phyloP scores from a whole-genome alignment of 2,329 filamentous ascomycete genomes.

The Colletotrichum tanaceti region DNA sequence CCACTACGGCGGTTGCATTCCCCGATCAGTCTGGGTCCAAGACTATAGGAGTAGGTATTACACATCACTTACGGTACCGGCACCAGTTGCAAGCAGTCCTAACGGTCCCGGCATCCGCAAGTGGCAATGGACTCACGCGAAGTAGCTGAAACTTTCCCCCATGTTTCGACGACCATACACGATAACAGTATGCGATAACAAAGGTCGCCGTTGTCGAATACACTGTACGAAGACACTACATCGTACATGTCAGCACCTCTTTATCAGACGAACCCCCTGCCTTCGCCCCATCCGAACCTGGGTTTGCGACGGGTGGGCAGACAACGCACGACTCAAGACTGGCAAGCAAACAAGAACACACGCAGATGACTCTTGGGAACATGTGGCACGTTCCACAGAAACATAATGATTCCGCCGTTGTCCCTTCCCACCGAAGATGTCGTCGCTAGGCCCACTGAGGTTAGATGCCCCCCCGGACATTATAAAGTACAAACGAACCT shows the following conservation, averaged over 20 bases:
- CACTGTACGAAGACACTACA: neutral
- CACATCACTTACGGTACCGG: neutral
- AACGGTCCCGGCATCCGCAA: neutral
- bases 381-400: constrained; percentile 12
- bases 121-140: neutral
- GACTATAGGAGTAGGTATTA: neutral
- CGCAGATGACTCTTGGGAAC: neutral
- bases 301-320: neutral
- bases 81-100: neutral
- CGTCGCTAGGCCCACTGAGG: neutral
- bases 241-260: neutral
- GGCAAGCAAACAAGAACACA: neutral
- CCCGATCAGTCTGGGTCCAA: neutral
- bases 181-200: constrained; percentile 1
- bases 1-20: neutral
- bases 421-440: neutral
- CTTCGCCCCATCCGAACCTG: neutral
- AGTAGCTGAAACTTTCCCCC: constrained; percentile 4
- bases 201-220: neutral
- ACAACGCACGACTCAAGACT: constrained; percentile 13
- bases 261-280: constrained; percentile 20
- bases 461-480: constrained; percentile 10
- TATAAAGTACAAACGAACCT: constrained; percentile 17
- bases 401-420: neutral
- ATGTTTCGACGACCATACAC: neutral